These are phyloP conservation scores for Aspergillus melleus DNA, from an alignment of 2,329 filamentous ascomycete genomes.

Conservation along the genomic window DNA sequence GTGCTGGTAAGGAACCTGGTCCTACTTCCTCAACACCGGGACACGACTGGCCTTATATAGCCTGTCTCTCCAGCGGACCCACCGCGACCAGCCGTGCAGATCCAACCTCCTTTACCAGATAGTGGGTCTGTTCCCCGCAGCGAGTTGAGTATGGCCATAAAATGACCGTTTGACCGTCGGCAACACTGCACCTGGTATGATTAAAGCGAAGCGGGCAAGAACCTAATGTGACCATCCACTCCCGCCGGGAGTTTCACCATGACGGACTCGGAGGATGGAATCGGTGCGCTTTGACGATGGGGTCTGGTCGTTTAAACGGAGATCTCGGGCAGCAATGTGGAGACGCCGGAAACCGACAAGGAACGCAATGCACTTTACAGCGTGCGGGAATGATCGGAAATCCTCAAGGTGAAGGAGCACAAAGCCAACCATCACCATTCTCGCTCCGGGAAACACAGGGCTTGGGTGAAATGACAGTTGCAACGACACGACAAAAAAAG, in stretches of 20 bases:
- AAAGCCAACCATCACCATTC: neutral
- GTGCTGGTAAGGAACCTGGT: too few relatives aligned
- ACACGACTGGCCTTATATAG: too few relatives aligned
- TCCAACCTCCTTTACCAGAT: neutral
- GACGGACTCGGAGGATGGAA: neutral
- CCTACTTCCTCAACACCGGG: too few relatives aligned
- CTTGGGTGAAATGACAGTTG: neutral
- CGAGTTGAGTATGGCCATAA: neutral
- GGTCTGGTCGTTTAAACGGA: neutral
- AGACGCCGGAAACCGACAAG: neutral
- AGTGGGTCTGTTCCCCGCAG: neutral
- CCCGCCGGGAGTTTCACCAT: neutral
- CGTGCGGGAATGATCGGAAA: neutral
- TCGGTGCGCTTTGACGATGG: neutral
- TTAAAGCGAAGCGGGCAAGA: neutral
- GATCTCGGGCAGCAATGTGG: neutral
- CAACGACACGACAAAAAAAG: neutral
- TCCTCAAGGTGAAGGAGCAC: neutral
- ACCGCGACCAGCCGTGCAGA: too few relatives aligned
- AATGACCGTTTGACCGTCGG: neutral
- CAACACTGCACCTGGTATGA: neutral
- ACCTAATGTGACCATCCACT: neutral
- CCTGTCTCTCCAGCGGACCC: too few relatives aligned
- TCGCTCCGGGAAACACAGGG: neutral
- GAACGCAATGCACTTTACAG: neutral